Conservation (phyloP, 305 asterid species). For the Solanum hybrid region DNA sequence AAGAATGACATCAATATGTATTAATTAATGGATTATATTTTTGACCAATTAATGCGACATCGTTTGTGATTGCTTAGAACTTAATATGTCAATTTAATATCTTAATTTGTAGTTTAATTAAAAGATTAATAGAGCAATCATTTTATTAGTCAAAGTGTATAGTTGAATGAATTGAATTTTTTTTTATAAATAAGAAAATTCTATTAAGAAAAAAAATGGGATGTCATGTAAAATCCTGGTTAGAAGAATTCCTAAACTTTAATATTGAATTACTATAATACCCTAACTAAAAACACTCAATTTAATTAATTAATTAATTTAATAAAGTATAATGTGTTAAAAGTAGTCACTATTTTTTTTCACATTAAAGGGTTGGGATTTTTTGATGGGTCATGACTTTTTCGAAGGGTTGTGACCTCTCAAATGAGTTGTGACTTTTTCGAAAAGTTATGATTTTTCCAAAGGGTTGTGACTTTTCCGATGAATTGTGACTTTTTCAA, state of each 20-base stretch:
- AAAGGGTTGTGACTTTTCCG: neutral
- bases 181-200: neutral
- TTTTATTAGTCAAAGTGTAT: neutral
- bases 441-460: neutral
- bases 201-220: neutral
- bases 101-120: neutral
- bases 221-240: neutral
- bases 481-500: neutral
- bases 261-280: too few species aligned
- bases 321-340: too few species aligned
- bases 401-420: too few species aligned
- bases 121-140: neutral
- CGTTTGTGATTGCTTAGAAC: neutral
- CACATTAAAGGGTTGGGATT: neutral
- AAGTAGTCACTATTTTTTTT: too few species aligned
- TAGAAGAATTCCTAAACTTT: neutral
- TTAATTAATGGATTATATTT: neutral
- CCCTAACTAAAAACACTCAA: too few species aligned
- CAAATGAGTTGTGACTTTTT: neutral
- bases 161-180: neutral
- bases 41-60: neutral
- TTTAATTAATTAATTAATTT: too few species aligned
- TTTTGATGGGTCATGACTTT: neutral
- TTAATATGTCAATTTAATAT: neutral
- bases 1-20: neutral